phyloP scores from a whole-genome alignment of 2,329 filamentous ascomycete genomes.

The Fusarium sp. region DNA sequence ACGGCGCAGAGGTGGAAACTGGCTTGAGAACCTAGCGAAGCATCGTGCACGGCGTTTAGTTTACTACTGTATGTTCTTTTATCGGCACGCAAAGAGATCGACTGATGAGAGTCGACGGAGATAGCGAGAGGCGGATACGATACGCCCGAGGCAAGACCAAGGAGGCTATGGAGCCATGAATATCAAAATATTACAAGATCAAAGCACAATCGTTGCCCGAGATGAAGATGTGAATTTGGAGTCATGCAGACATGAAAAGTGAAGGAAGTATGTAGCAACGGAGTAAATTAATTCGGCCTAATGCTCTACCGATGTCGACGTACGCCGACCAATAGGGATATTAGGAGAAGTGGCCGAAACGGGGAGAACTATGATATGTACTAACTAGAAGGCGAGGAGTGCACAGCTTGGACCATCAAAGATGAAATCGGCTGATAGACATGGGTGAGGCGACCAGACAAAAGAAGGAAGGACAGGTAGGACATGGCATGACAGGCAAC shows the following conservation, averaged over 20 bases:
- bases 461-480: background rate
- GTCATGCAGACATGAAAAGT: conserved; percentile 6
- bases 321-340: conserved; percentile 2
- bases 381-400: background rate
- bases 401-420: conserved; percentile 2
- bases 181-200: conserved; percentile 37
- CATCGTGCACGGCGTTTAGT: conserved; percentile 32
- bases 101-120: conserved; percentile 4
- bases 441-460: background rate
- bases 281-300: conserved; percentile 12
- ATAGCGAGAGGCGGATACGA: background rate
- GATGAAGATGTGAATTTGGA: conserved; percentile 29
- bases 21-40: conserved; percentile 36
- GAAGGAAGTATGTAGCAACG: background rate
- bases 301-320: conserved; percentile 10
- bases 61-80: background rate
- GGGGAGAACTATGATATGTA: background rate
- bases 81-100: conserved; percentile 4
- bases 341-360: background rate
- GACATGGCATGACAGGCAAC: background rate
- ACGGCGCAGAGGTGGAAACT: conserved; percentile 30
- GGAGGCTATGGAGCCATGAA: conserved; percentile 31
- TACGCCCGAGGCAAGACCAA: conserved; percentile 2
- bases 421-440: background rate
- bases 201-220: conserved; percentile 18